Conservation (phyloP, 768 basidiomycete genomes). For the Lentinula detonsa region DNA sequence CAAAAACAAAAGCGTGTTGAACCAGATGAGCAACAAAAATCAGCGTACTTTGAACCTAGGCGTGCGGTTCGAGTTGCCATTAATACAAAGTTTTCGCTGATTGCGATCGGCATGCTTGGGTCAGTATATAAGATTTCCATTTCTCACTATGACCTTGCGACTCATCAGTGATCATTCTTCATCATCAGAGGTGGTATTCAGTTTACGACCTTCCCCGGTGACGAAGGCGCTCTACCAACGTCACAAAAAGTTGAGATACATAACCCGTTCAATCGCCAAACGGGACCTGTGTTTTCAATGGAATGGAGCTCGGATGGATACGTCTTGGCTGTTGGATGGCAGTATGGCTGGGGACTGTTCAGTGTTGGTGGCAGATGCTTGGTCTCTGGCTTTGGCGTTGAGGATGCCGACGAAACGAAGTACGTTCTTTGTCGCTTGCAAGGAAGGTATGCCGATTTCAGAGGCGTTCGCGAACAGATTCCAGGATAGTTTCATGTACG, state of each 20-base stretch:
- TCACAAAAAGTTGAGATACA: constrained; percentile 62
- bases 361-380: constrained; percentile 86
- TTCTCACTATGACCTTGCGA: neutral
- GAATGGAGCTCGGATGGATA: constrained; percentile 97
- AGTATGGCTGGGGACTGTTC: constrained; percentile 84
- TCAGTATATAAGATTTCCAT: constrained; percentile 17
- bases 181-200: constrained; percentile 55
- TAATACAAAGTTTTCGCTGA: constrained; percentile 75
- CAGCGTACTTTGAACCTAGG: constrained; percentile 55
- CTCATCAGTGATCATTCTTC: neutral
- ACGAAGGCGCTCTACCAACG: constrained; percentile 48
- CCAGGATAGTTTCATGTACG: constrained; percentile 83
- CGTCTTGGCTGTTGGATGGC: constrained; percentile 90
- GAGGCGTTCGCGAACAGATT: constrained; percentile 32
- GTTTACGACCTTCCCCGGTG: constrained; percentile 62
- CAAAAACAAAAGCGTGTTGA: constrained; percentile 66
- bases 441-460: neutral
- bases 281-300: constrained; percentile 59
- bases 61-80: constrained; percentile 61
- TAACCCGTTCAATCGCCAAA: constrained; percentile 49
- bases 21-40: constrained; percentile 18
- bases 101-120: constrained; percentile 77
- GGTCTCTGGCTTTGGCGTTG: constrained; percentile 69
- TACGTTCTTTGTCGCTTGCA: constrained; percentile 15
- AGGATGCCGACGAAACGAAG: constrained; percentile 57